Percentiles rank a stretch among this genome's conserved stretches.
Evolutionary conservation across 2,329 filamentous ascomycete genomes (phyloP).

Genomic region (Aphanocladium album): DNA sequence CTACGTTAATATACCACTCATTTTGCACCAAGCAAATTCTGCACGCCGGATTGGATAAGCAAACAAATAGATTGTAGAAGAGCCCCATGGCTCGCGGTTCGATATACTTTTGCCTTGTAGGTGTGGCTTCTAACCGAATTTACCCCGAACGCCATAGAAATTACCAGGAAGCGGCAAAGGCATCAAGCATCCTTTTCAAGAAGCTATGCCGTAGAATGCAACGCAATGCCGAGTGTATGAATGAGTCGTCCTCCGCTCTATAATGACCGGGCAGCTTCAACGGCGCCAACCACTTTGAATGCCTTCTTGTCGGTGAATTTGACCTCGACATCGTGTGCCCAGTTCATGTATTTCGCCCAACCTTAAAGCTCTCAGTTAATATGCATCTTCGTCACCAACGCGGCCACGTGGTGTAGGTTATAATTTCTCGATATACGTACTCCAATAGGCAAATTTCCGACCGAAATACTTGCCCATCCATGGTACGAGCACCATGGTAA

Average conservation of each 20-base stretch:
- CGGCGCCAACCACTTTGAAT: slow-evolving; percentile 59
- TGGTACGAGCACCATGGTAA: slow-evolving; percentile 92
- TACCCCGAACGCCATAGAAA: slow-evolving; percentile 7
- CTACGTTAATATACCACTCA: slow-evolving; percentile 4
- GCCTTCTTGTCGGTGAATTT: slow-evolving; percentile 55
- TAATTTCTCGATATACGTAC: slow-evolving; percentile 47
- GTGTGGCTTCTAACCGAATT: background rate
- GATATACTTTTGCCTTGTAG: background rate
- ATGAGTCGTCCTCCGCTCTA: slow-evolving; percentile 23
- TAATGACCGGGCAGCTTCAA: slow-evolving; percentile 55
- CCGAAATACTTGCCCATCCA: slow-evolving; percentile 94
- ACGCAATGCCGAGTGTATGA: background rate
- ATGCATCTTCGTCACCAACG: background rate
- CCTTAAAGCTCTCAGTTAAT: slow-evolving; percentile 45
- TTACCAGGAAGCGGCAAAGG: background rate
- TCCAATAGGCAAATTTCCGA: slow-evolving; percentile 92
- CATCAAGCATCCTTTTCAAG: too few relatives aligned
- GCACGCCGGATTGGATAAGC: background rate
- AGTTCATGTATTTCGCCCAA: slow-evolving; percentile 92
- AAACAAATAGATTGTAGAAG: background rate
- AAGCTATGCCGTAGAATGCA: background rate
- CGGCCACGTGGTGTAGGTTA: background rate
- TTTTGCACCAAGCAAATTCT: background rate
- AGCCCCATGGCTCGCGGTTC: background rate
- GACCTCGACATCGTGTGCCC: slow-evolving; percentile 79